Conservation (phyloP, 2,329 filamentous ascomycete genomes). For the Colletotrichum lentis region DNA sequence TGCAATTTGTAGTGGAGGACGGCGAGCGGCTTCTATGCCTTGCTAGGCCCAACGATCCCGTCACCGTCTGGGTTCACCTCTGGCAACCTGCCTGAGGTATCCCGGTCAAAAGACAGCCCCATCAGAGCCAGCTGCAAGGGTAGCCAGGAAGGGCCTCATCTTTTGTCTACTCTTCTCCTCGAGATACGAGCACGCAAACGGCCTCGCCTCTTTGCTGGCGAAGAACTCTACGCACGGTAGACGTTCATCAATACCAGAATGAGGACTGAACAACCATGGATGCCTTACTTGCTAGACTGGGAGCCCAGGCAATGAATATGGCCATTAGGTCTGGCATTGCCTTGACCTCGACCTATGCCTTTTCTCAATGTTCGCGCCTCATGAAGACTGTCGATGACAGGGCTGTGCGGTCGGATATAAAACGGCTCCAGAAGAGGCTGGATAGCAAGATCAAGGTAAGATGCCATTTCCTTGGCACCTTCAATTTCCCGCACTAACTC, state of each 20-base stretch:
- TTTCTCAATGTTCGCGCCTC: slow-evolving; percentile 80
- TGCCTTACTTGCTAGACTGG: slow-evolving; percentile 61
- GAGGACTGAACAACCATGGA: slow-evolving; percentile 68
- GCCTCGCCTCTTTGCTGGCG: slow-evolving; percentile 1
- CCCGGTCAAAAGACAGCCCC: slow-evolving; percentile 6
- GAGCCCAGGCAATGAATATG: slow-evolving; percentile 85
- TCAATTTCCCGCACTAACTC: neutral
- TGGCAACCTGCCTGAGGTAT: slow-evolving; percentile 31
- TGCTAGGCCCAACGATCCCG: slow-evolving; percentile 9
- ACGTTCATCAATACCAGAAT: slow-evolving; percentile 19
- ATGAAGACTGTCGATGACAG: slow-evolving; percentile 79
- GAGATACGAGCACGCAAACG: neutral
- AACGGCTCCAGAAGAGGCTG: slow-evolving; percentile 74
- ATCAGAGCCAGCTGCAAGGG: slow-evolving; percentile 1
- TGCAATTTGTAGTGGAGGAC: neutral
- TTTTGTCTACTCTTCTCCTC: neutral
- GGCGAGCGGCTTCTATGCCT: slow-evolving; percentile 6
- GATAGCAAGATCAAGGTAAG: slow-evolving; percentile 84
- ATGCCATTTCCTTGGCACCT: neutral
- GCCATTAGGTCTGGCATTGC: slow-evolving; percentile 87
- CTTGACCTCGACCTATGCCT: slow-evolving; percentile 84
- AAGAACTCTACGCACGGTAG: neutral
- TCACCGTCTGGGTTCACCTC: slow-evolving; percentile 13
- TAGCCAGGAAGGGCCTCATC: neutral
- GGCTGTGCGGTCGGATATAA: slow-evolving; percentile 73